Percentiles rank a stretch among this genome's conserved stretches.
phyloP scores from a whole-genome alignment of 768 basidiomycete species.

The Mycena kentingensis region DNA sequence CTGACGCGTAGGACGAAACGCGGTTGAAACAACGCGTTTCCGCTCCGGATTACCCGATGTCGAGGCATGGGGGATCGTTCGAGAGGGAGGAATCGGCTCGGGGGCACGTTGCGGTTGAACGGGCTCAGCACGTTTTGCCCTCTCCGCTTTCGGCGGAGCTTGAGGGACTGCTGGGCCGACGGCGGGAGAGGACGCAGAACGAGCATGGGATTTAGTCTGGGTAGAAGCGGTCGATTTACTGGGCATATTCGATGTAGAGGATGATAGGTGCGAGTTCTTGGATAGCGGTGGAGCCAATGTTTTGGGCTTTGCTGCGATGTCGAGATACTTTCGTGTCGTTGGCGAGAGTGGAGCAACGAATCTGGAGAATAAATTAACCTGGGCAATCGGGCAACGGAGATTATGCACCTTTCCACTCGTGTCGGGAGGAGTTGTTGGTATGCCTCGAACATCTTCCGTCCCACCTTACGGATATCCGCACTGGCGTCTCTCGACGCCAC shows the following conservation, averaged over 20 bases:
- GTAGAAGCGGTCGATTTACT: constrained; percentile 11
- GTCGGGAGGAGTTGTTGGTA: constrained; percentile 71
- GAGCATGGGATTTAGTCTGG: constrained; percentile 15
- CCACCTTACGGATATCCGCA: constrained; percentile 71
- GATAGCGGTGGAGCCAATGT: neutral
- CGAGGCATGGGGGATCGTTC: neutral
- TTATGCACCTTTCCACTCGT: constrained; percentile 61
- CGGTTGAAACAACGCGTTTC: constrained; percentile 18
- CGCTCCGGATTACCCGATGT: constrained; percentile 5
- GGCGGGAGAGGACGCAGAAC: constrained; percentile 21
- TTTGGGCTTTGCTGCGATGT: constrained; percentile 46
- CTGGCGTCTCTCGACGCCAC: constrained; percentile 70
- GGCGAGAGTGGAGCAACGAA: constrained; percentile 77
- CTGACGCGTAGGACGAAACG: constrained; percentile 9
- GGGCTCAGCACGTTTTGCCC: constrained; percentile 1
- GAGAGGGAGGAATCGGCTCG: constrained; percentile 3
- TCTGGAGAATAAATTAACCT: constrained; percentile 38
- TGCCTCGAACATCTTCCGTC: constrained; percentile 72
- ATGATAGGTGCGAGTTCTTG: constrained; percentile 16
- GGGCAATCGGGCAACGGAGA: neutral
- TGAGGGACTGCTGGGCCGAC: constrained; percentile 1
- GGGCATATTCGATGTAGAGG: constrained; percentile 18
- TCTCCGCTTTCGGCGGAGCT: neutral
- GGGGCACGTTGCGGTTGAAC: constrained; percentile 5
- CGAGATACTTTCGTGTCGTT: constrained; percentile 74